Percentiles rank a stretch among this genome's conserved stretches.
phyloP scores from a whole-genome alignment of 2,329 filamentous ascomycete species.

The Drechslerella coelobrocha region DNA sequence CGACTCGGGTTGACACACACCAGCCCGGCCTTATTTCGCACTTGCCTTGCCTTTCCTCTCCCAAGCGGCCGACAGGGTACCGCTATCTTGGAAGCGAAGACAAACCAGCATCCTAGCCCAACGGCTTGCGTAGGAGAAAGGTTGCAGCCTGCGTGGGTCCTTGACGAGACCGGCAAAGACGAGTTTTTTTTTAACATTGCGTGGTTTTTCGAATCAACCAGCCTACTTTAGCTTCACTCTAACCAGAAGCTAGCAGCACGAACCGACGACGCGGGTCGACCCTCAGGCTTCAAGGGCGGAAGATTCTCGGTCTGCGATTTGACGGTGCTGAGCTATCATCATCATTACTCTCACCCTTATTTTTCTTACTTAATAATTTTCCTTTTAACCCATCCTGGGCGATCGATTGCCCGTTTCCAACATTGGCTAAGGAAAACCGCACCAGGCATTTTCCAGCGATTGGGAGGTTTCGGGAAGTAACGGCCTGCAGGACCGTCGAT shows the following conservation, averaged over 20 bases:
- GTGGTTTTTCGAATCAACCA: conserved; percentile 35
- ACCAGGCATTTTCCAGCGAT: background rate
- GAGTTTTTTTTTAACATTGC: conserved; percentile 12
- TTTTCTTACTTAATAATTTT: conserved; percentile 39
- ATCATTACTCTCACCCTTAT: too few relatives aligned
- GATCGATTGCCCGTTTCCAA: conserved; percentile 14
- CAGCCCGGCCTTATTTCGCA: conserved; percentile 9
- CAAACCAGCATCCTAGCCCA: conserved; percentile 21
- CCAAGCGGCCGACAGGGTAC: conserved; percentile 6
- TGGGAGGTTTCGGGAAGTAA: conserved; percentile 29
- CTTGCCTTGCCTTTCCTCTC: conserved; percentile 12
- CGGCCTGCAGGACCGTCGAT: conserved; percentile 23
- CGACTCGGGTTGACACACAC: conserved; percentile 10
- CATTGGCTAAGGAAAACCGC: conserved; percentile 1
- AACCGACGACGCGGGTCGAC: conserved; percentile 17
- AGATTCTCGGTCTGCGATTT: conserved; percentile 49
- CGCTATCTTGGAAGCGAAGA: conserved; percentile 48
- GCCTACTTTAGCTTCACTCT: conserved; percentile 1
- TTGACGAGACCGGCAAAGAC: background rate
- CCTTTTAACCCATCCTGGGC: conserved; percentile 12
- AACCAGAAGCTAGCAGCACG: background rate
- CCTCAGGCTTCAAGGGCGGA: conserved; percentile 24
- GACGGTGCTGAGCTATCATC: too few relatives aligned
- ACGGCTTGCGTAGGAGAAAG: conserved; percentile 35
- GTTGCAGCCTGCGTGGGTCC: conserved; percentile 48